Percentiles rank a stretch among this genome's conserved stretches.
Conservation (phyloP, 1,284 basidiomycete genomes). For the Cutaneotrichosporon spelunceum region DNA sequence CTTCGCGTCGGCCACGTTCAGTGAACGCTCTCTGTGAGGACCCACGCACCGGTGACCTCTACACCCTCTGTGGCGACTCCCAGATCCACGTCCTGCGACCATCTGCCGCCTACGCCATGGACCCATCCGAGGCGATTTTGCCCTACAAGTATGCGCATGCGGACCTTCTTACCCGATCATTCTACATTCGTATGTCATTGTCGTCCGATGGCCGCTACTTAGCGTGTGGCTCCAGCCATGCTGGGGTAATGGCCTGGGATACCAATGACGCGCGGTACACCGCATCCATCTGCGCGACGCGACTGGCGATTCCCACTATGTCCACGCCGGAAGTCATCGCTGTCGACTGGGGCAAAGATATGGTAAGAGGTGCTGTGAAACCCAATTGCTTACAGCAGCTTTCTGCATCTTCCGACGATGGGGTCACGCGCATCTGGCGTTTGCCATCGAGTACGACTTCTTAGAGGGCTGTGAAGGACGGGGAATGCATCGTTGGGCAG, state of each 20-base stretch:
- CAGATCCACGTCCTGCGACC: constrained; percentile 44
- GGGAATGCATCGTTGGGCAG: too few relatives aligned
- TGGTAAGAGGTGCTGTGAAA: constrained; percentile 32
- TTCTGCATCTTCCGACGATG: constrained; percentile 46
- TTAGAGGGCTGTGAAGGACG: too few relatives aligned
- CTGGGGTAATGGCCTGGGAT: constrained; percentile 48
- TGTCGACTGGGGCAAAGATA: constrained; percentile 49
- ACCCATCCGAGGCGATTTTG: constrained; percentile 25
- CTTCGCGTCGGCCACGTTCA: constrained; percentile 36
- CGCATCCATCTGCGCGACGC: neutral
- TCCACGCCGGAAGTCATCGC: constrained; percentile 38
- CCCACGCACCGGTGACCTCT: constrained; percentile 42
- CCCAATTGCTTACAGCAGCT: constrained; percentile 27
- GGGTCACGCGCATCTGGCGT: constrained; percentile 45
- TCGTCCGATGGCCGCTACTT: constrained; percentile 46
- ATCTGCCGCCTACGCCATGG: constrained; percentile 19
- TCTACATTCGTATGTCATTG: constrained; percentile 47
- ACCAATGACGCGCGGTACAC: constrained; percentile 6
- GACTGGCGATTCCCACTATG: constrained; percentile 2
- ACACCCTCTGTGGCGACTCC: constrained; percentile 41
- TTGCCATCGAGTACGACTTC: constrained; percentile 38
- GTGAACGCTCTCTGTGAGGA: constrained; percentile 44
- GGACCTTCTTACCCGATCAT: constrained; percentile 36
- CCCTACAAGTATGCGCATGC: constrained; percentile 42
- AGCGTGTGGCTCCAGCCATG: constrained; percentile 40